Evolutionary conservation across 768 basidiomycete species (phyloP), one percentile per base, ranked within the genome.

Genomic region (Coprinopsis cinerea): DNA sequence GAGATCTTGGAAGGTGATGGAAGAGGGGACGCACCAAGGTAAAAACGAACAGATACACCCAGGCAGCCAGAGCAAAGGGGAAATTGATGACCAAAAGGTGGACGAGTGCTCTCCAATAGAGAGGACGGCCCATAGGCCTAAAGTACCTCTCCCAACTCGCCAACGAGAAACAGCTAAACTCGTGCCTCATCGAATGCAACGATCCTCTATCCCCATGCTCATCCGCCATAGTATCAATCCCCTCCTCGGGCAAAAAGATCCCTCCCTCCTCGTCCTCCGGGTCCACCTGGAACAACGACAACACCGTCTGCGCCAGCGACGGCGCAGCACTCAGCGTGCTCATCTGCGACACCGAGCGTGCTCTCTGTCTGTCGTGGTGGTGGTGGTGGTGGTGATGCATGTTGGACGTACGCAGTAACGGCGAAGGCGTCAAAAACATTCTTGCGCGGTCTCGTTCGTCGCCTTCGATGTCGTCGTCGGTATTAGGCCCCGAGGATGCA

Each of bases 71-170:
- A 14, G 85, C 85, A 57, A 78, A 90, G 0, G 88, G 88, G 58
- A 92, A 88, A 64, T 92, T 91, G 57, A 91, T 41, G 22, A 85
- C 68, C 35, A 81, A 60, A 18, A 92, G 71, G 61, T 92, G 89
- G 48, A 88, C 75, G 23, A 86, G 63, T 0, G 86, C 68, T 22
- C 71, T 64, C 56, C 83, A 86, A 58, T 90, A 90, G n/a, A 73
- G 72, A 52, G 57, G 67, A 52, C 67, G 68, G 15, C 55, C 48
- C 58, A 90, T 50, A 3, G 88, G 89, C 24, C 78, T 67, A 61
- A 85, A 90, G 60, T 91, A 90, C 52, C 68, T 64, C 26, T 61
- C 65, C 78, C 76, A 81, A 10, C 64, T 66, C 43, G 57, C 66
- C 42, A 42, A 54, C 10, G 67, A 70, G 48, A 69, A 67, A 36